Percentiles rank a stretch among this genome's conserved stretches.
Conservation (phyloP, 176 grass and related monocot species). For the Tuctoria greenei region DNA sequence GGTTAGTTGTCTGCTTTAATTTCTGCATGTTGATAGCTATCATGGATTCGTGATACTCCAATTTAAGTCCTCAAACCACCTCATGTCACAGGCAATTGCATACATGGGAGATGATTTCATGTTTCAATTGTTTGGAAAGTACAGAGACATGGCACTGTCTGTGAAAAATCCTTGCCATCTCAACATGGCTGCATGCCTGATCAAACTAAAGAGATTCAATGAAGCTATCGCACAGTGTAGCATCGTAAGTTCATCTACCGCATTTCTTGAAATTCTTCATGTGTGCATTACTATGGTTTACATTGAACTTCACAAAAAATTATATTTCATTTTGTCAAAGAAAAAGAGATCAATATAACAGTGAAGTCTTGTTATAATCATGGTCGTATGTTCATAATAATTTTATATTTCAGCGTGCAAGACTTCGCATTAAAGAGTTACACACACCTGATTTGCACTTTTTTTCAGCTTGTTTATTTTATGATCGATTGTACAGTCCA, state of each 20-base stretch:
- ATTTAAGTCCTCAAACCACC: conserved; percentile 9
- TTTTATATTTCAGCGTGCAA: neutral
- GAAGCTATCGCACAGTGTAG: conserved; percentile 86
- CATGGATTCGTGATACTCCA: neutral
- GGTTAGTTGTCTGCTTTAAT: conserved; percentile 38
- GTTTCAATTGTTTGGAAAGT: conserved; percentile 98
- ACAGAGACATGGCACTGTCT: conserved; percentile 95
- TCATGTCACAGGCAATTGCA: conserved; percentile 76
- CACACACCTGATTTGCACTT: neutral
- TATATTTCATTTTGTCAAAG: neutral
- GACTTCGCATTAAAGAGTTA: neutral
- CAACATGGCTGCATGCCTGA: conserved; percentile 87
- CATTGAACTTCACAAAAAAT: neutral
- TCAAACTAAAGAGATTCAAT: conserved; percentile 70
- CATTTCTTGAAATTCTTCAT: neutral
- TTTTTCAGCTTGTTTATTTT: neutral
- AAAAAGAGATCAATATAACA: neutral
- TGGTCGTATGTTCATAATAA: neutral
- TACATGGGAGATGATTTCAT: conserved; percentile 99
- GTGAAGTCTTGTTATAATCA: neutral
- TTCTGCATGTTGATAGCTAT: neutral
- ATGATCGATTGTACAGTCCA: conserved; percentile 17
- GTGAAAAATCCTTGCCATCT: conserved; percentile 97
- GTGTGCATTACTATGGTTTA: neutral
- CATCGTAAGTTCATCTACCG: conserved; percentile 49